These are phyloP conservation scores for Gymnopilus dilepis DNA, from an alignment of 768 basidiomycete genomes.

Conservation along the genomic window DNA sequence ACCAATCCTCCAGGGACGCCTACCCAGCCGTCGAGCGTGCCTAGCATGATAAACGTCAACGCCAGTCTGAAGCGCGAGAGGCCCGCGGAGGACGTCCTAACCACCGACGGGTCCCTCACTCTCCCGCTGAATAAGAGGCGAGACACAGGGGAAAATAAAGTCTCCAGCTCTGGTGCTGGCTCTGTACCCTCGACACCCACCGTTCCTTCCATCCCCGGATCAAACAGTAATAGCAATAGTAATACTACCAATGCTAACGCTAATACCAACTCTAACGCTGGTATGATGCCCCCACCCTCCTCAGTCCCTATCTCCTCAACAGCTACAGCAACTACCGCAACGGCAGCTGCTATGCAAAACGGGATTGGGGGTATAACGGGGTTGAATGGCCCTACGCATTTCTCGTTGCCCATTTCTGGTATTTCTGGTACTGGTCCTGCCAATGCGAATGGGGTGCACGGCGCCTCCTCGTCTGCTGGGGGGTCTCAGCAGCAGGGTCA, in stretches of 20 bases:
- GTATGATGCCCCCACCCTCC: constrained; percentile 49
- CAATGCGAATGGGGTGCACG: constrained; percentile 23
- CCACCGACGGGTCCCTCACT: constrained; percentile 35
- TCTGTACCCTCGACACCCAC: no score
- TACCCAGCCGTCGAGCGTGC: neutral
- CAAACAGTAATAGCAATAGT: no score
- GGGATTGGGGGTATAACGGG: neutral
- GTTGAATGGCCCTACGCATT: constrained; percentile 23
- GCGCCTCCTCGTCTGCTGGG: neutral
- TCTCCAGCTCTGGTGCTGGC: no score
- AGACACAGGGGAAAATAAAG: constrained; percentile 69
- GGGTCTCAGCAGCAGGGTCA: constrained; percentile 8
- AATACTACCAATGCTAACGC: neutral
- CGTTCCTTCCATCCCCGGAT: neutral
- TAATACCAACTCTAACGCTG: neutral
- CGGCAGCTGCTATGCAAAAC: constrained; percentile 5
- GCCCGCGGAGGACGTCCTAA: constrained; percentile 48
- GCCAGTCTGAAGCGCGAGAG: constrained; percentile 65
- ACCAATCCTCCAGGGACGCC: constrained; percentile 1
- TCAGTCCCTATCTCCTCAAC: constrained; percentile 33
- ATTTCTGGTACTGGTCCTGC: constrained; percentile 22
- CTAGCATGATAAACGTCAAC: constrained; percentile 16
- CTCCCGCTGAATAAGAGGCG: constrained; percentile 57
- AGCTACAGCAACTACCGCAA: neutral
- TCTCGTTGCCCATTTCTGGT: constrained; percentile 36